Base-by-base conservation (phyloP, 164 flowering plant genomes). In the Magnolia changhungtana region DNA sequence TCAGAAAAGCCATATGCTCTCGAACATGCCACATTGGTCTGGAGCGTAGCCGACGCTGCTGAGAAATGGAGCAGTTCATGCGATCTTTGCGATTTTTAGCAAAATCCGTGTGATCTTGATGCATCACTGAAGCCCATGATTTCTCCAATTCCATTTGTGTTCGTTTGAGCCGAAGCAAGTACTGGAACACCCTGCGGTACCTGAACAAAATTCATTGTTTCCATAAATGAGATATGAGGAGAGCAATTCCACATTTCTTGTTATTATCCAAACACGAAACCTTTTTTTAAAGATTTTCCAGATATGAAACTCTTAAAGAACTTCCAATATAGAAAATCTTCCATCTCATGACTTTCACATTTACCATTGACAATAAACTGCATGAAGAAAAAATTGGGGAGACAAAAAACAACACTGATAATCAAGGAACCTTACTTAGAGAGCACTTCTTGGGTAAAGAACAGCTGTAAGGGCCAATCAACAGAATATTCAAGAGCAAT, bases 111-210 rank as follows among this genome's bases (percentile, higher is more conserved):
- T 94, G 98, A 87, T 91, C 97, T 86, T 96, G 97, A 81, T 94
- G 97, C 97, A 91, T 96, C 61, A 87, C 92, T 72, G 92, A 89
- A 72, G 98, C 99, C 99, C 99, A 96, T 59, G 98, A 91, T 79
- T 94, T 96, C 76, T 96, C 99, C 89, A 96, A 87, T 83, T 96
- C 98, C 97, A 96, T 92, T 73, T 96, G 99, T 24, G 99, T 94
- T 72, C 97, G 83, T 76, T 92, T 96, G 37, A 96, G 90, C 80
- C 97, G 88, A 72, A 94, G 87, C 82, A 94, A 86, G 79, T 96
- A 91, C 78, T 94, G 98, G 80, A 96, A 96, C 71, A 96, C 85
- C 83, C 83, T 87, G 72, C 80, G 82, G 74, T 96, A 96, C 86
- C 99, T 96, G 84, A 31, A 83, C 68, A 70, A 83, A 7, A 59